A percentile compares a stretch with the other conserved stretches of the same genome.
phyloP scores from a whole-genome alignment of 495 filamentous ascomycete species.

The Saxophila tyrrhenica region DNA sequence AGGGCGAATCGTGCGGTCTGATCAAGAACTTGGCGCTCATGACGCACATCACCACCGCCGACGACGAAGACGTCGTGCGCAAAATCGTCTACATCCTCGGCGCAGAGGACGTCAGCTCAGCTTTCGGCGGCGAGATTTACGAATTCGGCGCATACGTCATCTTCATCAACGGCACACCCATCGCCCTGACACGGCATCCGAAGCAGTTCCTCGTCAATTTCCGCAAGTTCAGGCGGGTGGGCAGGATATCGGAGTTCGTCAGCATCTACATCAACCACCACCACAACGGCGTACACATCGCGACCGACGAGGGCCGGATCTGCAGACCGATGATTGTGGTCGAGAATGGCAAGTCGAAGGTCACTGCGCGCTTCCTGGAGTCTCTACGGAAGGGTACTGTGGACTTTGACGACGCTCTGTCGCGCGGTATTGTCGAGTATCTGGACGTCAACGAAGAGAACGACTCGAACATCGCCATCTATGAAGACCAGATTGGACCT shows the following conservation, averaged over 20 bases:
- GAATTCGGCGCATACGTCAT: slow-evolving; percentile 73
- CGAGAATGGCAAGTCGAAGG: slow-evolving; percentile 67
- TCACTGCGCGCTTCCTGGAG: slow-evolving; percentile 63
- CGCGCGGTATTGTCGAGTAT: slow-evolving; percentile 82
- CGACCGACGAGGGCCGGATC: slow-evolving; percentile 91
- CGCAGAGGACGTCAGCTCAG: slow-evolving; percentile 61
- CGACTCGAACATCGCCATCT: slow-evolving; percentile 81
- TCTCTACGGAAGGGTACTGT: slow-evolving; percentile 68
- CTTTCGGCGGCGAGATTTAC: slow-evolving; percentile 75
- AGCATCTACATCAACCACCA: slow-evolving; percentile 93
- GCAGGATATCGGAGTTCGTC: slow-evolving; percentile 84
- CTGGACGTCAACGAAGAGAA: slow-evolving; percentile 98
- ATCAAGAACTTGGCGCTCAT: slow-evolving; percentile 98
- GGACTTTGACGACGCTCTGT: slow-evolving; percentile 87
- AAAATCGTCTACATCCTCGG: slow-evolving; percentile 68
- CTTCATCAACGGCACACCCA: slow-evolving; percentile 88
- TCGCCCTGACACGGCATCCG: slow-evolving; percentile 69
- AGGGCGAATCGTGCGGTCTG: slow-evolving; percentile 95
- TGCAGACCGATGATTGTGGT: slow-evolving; percentile 93
- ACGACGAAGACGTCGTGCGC: slow-evolving; percentile 78
- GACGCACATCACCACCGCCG: slow-evolving; percentile 96
- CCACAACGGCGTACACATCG: slow-evolving; percentile 82
- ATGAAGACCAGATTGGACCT: slow-evolving; percentile 67
- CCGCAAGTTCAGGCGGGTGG: slow-evolving; percentile 70
- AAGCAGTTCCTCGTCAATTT: slow-evolving; percentile 76